These are phyloP conservation scores for Eimeria necatrix DNA, from an alignment of 169 alveolate species.

Conservation along the genomic window DNA sequence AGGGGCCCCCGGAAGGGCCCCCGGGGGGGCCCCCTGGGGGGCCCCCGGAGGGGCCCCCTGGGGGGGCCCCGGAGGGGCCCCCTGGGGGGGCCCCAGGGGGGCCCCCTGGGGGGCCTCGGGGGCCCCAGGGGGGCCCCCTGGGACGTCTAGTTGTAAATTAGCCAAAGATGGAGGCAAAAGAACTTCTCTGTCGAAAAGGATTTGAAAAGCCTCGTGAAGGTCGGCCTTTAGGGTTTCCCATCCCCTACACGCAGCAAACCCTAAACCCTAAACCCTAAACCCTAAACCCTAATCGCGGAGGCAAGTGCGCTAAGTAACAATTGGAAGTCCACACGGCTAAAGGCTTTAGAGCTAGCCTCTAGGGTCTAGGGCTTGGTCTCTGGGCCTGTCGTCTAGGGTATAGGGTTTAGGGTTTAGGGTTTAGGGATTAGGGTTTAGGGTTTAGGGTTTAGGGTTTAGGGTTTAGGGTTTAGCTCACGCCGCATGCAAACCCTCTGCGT, in stretches of 20 bases:
- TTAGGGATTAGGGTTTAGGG: neutral
- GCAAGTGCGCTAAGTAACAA: no score
- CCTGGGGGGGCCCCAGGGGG: neutral
- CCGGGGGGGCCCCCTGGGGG: no score
- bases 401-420: neutral
- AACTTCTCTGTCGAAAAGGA: neutral
- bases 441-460: conserved; percentile 21
- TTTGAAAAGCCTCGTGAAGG: neutral
- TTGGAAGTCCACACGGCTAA: neutral
- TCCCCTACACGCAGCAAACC: conserved; percentile 12
- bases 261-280: conserved; percentile 64
- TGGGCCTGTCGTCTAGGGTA: neutral
- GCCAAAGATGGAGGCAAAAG: conserved; percentile 13
- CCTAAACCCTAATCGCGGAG: no score
- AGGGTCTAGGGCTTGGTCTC: neutral
- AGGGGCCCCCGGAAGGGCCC: no score
- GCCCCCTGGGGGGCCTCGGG: neutral
- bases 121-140: conserved; percentile 33
- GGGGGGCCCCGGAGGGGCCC: no score
- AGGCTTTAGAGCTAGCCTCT: neutral
- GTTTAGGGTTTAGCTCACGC: neutral
- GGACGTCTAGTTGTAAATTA: neutral
- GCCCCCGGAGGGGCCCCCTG: no score
- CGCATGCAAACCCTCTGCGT: neutral
- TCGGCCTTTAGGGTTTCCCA: conserved; percentile 33